Evolutionary conservation across 805 yeast species (phyloP).

Genomic region (Kodamaea neixiangensis): DNA sequence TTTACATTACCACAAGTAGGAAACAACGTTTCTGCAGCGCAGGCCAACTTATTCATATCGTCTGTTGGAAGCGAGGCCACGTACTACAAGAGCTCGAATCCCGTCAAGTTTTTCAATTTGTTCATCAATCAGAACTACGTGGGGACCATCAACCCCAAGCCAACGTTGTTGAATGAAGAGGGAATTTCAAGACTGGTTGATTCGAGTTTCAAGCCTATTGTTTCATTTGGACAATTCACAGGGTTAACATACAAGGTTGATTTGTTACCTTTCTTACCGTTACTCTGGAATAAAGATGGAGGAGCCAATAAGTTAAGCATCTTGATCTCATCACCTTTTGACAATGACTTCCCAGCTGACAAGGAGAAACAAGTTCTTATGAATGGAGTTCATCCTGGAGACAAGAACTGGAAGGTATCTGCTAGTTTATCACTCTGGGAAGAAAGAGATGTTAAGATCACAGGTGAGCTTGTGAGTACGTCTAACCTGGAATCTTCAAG

Average conservation of each 20-base stretch:
- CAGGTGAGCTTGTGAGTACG: not conserved
- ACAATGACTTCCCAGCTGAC: not conserved
- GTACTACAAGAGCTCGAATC: conserved; percentile 20
- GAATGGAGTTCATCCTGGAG: not conserved
- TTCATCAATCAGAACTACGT: conserved; percentile 22
- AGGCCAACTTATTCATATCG: conserved; percentile 25
- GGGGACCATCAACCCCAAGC: conserved; percentile 28
- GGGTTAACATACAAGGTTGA: conserved; percentile 30
- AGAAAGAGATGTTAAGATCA: conserved; percentile 3
- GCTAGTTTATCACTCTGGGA: conserved; percentile 5
- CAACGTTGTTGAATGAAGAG: conserved; percentile 29
- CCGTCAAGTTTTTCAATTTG: conserved; percentile 26
- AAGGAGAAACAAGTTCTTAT: not conserved
- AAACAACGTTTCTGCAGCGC: not conserved
- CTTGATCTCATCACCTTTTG: not conserved
- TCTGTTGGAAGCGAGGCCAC: conserved; percentile 28
- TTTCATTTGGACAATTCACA: conserved; percentile 26
- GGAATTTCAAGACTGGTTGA: conserved; percentile 17
- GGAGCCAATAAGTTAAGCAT: not conserved
- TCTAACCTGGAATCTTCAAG: not conserved
- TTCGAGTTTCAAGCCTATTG: conserved; percentile 26
- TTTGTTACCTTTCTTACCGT: conserved; percentile 27
- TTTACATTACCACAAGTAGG: conserved; percentile 20
- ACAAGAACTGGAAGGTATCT: conserved; percentile 5
- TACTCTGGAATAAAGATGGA: conserved; percentile 22